phyloP scores from a whole-genome alignment of 805 yeast genomes.

The Candida sakaeoensis region DNA sequence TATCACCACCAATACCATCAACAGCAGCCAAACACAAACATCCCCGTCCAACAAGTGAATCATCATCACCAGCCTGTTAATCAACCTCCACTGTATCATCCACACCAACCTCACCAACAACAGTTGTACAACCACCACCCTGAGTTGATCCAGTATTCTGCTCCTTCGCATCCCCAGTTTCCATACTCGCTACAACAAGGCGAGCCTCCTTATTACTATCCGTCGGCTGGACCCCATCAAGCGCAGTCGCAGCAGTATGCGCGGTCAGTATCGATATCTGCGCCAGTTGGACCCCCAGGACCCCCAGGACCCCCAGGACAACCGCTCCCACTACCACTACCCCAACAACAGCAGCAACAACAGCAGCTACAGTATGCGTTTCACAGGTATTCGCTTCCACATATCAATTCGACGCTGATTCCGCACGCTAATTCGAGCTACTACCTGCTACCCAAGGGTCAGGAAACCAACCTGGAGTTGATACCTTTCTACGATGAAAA shows the following conservation, averaged over 20 bases:
- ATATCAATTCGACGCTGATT: not conserved
- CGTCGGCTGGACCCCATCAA: slow-evolving; percentile 3
- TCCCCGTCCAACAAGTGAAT: no score
- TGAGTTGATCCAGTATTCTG: no score
- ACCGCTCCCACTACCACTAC: slow-evolving; percentile 8
- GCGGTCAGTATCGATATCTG: slow-evolving; percentile 2
- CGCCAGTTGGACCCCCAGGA: slow-evolving; percentile 1
- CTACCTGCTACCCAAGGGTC: slow-evolving; percentile 4
- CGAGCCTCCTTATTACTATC: not conserved
- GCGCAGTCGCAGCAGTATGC: slow-evolving; percentile 5
- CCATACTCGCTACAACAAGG: not conserved
- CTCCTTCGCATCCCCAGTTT: not conserved
- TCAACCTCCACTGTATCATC: no score
- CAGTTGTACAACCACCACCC: not conserved
- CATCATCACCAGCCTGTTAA: no score
- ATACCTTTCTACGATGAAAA: slow-evolving; percentile 19
- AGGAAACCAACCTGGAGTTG: slow-evolving; percentile 4
- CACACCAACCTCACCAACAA: slow-evolving; percentile 1
- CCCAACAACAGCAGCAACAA: slow-evolving; percentile 5
- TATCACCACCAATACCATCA: slow-evolving; percentile 5
- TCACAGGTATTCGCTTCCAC: not conserved
- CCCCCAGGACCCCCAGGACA: no score
- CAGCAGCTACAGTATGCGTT: slow-evolving; percentile 5
- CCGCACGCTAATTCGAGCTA: not conserved
- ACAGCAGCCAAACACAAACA: not conserved